Conservation (phyloP, 345 rosid species). For the Euphorbia tirucalli region DNA sequence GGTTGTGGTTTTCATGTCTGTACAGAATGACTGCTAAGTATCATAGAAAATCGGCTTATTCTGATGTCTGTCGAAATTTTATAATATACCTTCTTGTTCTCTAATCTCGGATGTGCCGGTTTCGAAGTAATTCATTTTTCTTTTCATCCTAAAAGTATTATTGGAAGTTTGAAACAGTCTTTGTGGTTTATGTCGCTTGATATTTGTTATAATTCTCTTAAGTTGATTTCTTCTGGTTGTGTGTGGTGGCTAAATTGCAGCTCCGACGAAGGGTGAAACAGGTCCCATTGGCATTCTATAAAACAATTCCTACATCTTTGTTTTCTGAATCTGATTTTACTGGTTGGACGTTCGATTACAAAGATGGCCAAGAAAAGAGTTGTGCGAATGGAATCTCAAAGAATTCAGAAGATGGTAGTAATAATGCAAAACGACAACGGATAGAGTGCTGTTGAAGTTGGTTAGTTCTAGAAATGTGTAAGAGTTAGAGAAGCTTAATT, state of each 20-base stretch:
- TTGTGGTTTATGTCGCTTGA: neutral
- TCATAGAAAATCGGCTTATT: too few relatives aligned
- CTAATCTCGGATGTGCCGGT: too few relatives aligned
- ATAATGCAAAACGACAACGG: conserved; percentile 38
- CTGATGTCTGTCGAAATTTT: too few relatives aligned
- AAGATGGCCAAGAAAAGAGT: conserved; percentile 19
- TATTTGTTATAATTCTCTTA: neutral
- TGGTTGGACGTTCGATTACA: conserved; percentile 68
- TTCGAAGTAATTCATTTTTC: too few relatives aligned
- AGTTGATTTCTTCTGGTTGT: neutral
- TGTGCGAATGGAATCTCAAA: neutral
- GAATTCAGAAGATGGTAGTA: conserved; percentile 12
- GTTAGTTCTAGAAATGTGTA: neutral
- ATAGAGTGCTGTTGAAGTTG: conserved; percentile 28
- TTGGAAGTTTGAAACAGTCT: neutral
- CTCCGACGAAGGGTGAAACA: conserved; percentile 81
- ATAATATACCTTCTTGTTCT: too few relatives aligned
- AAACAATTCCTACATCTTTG: conserved; percentile 52
- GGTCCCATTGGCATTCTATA: conserved; percentile 83
- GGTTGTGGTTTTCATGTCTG: too few relatives aligned
- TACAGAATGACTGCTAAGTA: too few relatives aligned
- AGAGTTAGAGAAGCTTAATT: neutral
- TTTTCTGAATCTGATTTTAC: conserved; percentile 71
- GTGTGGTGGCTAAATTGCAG: conserved; percentile 33
- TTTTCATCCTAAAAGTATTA: too few relatives aligned